Conservation (phyloP, 768 basidiomycete species). For the Tephrocybe sp. region DNA sequence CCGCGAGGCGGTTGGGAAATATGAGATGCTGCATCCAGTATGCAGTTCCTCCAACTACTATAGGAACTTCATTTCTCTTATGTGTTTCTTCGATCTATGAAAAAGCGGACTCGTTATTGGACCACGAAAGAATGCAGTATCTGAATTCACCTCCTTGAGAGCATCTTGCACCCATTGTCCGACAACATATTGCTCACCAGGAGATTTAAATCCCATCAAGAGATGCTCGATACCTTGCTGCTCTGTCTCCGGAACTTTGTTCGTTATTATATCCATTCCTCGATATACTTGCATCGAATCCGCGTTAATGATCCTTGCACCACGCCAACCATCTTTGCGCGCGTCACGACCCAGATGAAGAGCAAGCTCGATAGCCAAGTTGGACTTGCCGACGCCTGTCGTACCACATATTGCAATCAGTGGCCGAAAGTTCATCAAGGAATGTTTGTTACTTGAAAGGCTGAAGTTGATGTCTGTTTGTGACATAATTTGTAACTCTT, state of each 20-base stretch:
- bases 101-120: not conserved
- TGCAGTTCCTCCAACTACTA: conserved; percentile 92
- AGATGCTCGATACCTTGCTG: conserved; percentile 82
- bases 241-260: conserved; percentile 82
- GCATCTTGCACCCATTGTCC: conserved; percentile 89
- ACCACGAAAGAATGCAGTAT: not conserved
- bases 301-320: conserved; percentile 85
- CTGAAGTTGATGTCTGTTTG: not conserved
- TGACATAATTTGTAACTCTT: too few relatives aligned
- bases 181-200: conserved; percentile 84
- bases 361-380: conserved; percentile 86
- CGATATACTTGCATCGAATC: conserved; percentile 97
- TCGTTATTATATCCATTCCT: conserved; percentile 91
- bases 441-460: not conserved
- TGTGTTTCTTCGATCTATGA: conserved; percentile 76
- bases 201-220: conserved; percentile 83
- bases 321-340: conserved; percentile 42
- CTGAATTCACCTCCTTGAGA: conserved; percentile 51
- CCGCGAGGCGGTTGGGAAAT: conserved; percentile 73
- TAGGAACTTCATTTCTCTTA: conserved; percentile 61
- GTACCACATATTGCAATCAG: conserved; percentile 89
- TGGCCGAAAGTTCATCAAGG: conserved; percentile 45
- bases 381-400: conserved; percentile 95
- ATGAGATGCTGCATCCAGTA: conserved; percentile 98
- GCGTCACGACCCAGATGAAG: conserved; percentile 41